Evolutionary conservation across 1,139 yeast species (phyloP).

Genomic region (Pichia sp.): DNA sequence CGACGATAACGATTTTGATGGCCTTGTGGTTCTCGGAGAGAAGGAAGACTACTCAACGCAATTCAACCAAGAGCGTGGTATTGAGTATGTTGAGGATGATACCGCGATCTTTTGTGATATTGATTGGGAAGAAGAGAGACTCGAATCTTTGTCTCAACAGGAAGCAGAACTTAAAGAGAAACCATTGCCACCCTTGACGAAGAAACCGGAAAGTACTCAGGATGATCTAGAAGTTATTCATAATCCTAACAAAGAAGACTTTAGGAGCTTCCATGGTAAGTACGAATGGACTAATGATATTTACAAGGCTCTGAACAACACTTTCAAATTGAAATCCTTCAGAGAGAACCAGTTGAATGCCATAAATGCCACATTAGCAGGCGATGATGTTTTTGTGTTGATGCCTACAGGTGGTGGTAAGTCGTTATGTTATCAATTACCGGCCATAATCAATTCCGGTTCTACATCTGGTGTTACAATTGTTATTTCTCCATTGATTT

Average conservation of each 20-base stretch:
- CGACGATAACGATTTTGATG: conserved; percentile 26
- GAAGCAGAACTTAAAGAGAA: no score
- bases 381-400: conserved; percentile 84
- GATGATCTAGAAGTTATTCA: conserved; percentile 22
- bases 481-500: conserved; percentile 90
- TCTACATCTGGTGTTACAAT: conserved; percentile 76
- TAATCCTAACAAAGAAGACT: conserved; percentile 21
- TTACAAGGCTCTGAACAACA: conserved; percentile 43
- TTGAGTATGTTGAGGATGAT: conserved; percentile 15
- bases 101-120: conserved; percentile 17
- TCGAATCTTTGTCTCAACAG: neutral
- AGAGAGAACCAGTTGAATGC: conserved; percentile 87
- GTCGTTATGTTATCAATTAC: conserved; percentile 90
- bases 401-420: conserved; percentile 99
- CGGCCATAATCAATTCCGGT: conserved; percentile 77
- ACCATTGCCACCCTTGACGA: no score
- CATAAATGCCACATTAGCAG: conserved; percentile 68
- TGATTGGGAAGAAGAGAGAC: conserved; percentile 17
- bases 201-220: neutral
- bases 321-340: conserved; percentile 61
- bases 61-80: conserved; percentile 27
- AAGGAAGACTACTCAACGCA: conserved; percentile 26
- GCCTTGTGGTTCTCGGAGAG: conserved; percentile 13
- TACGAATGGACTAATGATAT: conserved; percentile 67
- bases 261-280: conserved; percentile 23